Conservation (phyloP, 2,329 filamentous ascomycete species). For the Cucurbitaria berberidis region DNA sequence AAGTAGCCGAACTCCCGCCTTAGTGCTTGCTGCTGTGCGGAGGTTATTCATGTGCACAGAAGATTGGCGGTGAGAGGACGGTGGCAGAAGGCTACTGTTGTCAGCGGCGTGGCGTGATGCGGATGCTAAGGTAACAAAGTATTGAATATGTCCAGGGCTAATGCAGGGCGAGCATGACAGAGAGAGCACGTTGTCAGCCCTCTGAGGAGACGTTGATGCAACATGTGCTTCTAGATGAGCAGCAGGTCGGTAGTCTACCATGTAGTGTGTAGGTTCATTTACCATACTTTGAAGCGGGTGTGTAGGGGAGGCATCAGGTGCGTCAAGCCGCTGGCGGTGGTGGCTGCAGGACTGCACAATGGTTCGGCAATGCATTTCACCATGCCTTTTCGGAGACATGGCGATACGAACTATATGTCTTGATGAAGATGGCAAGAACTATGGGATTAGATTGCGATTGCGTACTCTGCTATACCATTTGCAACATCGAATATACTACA, state of each 20-base stretch:
- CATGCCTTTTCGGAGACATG: slow-evolving; percentile 2
- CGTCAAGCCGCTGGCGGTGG: neutral
- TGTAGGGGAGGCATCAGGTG: too few species aligned
- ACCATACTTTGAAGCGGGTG: neutral
- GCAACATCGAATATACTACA: neutral
- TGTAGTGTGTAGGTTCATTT: neutral
- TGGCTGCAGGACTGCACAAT: neutral
- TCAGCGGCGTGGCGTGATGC: slow-evolving; percentile 18
- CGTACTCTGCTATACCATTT: slow-evolving; percentile 1
- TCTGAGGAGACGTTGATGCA: neutral
- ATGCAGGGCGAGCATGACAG: slow-evolving; percentile 12
- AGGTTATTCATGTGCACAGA: neutral
- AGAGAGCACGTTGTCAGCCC: neutral
- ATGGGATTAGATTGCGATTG: slow-evolving; percentile 1
- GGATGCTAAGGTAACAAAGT: neutral
- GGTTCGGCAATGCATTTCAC: neutral
- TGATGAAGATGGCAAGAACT: neutral
- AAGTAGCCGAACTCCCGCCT: neutral
- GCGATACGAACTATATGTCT: neutral
- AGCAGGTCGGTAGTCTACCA: neutral
- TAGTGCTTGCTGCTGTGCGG: neutral
- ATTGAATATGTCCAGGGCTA: slow-evolving; percentile 3
- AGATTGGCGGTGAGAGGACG: slow-evolving; percentile 7
- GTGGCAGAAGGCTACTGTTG: slow-evolving; percentile 9
- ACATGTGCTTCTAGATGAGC: neutral